A percentile compares a stretch with the other conserved stretches of the same genome.
phyloP scores from a whole-genome alignment of 805 yeast genomes.

The Candida yuanshanica region DNA sequence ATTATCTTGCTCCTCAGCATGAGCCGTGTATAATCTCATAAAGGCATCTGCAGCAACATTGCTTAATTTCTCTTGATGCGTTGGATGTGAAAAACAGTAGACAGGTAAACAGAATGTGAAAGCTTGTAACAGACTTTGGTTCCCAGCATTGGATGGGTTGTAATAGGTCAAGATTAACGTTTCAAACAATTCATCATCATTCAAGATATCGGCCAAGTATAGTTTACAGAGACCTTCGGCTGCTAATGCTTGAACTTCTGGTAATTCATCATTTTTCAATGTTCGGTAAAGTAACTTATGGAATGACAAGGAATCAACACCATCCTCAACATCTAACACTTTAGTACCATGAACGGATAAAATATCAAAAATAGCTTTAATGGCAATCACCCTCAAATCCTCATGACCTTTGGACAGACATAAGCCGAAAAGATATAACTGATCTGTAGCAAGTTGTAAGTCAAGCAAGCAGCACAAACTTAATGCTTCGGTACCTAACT shows the following conservation, averaged over 20 bases:
- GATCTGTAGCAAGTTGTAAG: conserved; percentile 55
- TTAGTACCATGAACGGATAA: conserved; percentile 70
- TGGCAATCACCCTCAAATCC: conserved; percentile 52
- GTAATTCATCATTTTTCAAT: conserved; percentile 48
- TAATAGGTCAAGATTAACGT: conserved; percentile 69
- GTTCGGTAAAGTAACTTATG: conserved; percentile 68
- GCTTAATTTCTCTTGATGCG: conserved; percentile 64
- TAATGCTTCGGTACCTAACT: conserved; percentile 65
- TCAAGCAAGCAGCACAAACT: conserved; percentile 79
- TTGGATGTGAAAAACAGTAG: conserved; percentile 68
- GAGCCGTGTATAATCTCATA: conserved; percentile 44
- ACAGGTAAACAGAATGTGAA: conserved; percentile 86
- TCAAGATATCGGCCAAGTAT: conserved; percentile 68
- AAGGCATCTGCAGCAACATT: conserved; percentile 63
- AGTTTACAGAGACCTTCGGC: conserved; percentile 86
- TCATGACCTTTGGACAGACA: conserved; percentile 66
- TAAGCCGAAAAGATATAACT: conserved; percentile 60
- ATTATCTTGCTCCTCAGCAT: conserved; percentile 32
- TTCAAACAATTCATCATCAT: conserved; percentile 66
- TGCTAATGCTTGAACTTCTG: conserved; percentile 68
- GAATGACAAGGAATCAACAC: conserved; percentile 59
- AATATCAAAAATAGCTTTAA: conserved; percentile 72
- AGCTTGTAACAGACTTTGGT: conserved; percentile 68
- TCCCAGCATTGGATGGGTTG: conserved; percentile 56
- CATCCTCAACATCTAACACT: conserved; percentile 54